phyloP scores from a whole-genome alignment of 129 eudicot genomes.

The Flaveria ramosissima region DNA sequence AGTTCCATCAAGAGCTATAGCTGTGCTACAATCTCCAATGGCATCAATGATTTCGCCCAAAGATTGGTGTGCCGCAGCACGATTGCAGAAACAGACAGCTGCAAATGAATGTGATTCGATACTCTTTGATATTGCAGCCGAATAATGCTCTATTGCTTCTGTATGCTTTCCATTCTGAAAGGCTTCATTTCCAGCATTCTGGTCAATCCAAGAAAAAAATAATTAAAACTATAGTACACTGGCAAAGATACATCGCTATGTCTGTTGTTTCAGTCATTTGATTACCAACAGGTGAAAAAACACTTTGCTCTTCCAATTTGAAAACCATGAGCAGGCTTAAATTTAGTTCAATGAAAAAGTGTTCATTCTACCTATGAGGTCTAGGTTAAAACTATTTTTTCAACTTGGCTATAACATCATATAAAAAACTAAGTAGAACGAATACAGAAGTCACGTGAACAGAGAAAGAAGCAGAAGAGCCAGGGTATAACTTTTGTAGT shows the following conservation, averaged over 20 bases:
- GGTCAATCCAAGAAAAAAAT: not conserved
- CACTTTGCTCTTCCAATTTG: not conserved
- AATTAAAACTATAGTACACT: not conserved
- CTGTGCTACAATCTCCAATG: slow-evolving; percentile 91
- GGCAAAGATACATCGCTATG: not conserved
- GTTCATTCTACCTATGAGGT: not conserved
- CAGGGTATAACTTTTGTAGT: not conserved
- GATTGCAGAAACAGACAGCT: slow-evolving; percentile 93
- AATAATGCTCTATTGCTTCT: slow-evolving; percentile 91
- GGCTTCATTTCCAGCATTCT: slow-evolving; percentile 93
- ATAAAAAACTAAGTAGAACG: not conserved
- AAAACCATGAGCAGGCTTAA: not conserved
- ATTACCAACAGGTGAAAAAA: slow-evolving; percentile 1
- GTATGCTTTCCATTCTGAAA: slow-evolving; percentile 65
- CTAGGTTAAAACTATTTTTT: not conserved
- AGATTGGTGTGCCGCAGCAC: slow-evolving; percentile 97
- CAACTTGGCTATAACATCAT: not conserved
- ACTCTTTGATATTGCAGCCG: slow-evolving; percentile 75
- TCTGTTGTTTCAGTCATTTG: not conserved
- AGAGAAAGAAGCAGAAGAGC: not conserved
- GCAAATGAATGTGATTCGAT: slow-evolving; percentile 80
- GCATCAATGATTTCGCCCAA: slow-evolving; percentile 78
- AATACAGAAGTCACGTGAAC: slow-evolving; percentile 16
- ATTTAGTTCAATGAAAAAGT: not conserved
- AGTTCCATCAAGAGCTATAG: slow-evolving; percentile 81